Base-by-base conservation (phyloP, 768 basidiomycete species). In the Tubosaeta brunneosetosa region DNA sequence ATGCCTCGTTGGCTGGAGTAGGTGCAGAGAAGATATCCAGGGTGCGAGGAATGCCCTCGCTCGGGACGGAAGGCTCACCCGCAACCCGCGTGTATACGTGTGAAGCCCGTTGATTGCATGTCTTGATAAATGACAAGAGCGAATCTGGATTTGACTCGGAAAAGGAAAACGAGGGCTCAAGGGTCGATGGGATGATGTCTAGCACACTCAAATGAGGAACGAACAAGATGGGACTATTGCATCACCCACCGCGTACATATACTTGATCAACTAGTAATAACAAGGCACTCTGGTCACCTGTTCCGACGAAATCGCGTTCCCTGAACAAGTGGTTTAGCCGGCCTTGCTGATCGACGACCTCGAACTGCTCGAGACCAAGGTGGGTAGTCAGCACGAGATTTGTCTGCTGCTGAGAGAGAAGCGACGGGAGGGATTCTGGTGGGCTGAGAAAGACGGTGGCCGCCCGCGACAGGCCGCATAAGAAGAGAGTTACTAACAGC, bases 291-390 rank as follows among this genome's bases (percentile, higher is more conserved):
- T 64, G 74, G 22, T 68, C 46, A 0, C 82, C 85, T 52, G 78
- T 66, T 43, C 80, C 86, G 17, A 89, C 80, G 57, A 90, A 83
- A 3, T 66, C 37, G 41, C 76, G 71, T 44, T 79, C 75, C 34
- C 58, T 62, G 47, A 61, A 56, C 1, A 68, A 10, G 19, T 60
- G 47, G 36, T 56, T 44, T 8, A 62, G 27, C 29, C 63, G 52
- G 44, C 60, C 57, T 27, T 65, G 55, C 47, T 70, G 64, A 53
- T 73, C 72, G 27, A 82, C 65, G 25, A 73, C 69, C 61, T 86
- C 84, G 57, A 84, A 83, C 17, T 69, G 69, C 59, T 89, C 88
- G 6, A 89, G 76, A n/a, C 84, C 82, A 11, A 90, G 77, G 65
- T 90, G 86, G 49, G 78, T 80, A 17, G 86, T 79, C 31, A 91